Conservation (phyloP, 768 basidiomycete genomes). For the Vararia minispora region DNA sequence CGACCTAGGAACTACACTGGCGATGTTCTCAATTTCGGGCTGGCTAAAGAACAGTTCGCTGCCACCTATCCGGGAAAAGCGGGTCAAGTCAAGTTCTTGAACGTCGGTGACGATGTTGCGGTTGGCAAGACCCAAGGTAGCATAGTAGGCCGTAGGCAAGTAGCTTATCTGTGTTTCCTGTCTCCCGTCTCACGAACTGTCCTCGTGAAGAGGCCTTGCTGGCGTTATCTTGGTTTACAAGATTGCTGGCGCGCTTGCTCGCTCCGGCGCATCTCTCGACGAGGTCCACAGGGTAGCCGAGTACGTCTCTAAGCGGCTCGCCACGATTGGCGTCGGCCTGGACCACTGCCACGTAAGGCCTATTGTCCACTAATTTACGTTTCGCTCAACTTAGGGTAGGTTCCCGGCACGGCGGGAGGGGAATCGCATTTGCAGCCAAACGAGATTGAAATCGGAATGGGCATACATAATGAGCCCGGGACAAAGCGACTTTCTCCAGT, state of each 20-base stretch:
- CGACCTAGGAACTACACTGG: constrained; percentile 74
- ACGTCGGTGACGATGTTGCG: constrained; percentile 86
- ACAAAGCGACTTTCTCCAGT: constrained; percentile 55
- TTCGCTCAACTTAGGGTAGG: constrained; percentile 26
- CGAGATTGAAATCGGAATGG: constrained; percentile 84
- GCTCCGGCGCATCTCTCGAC: constrained; percentile 53
- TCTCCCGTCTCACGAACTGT: background rate
- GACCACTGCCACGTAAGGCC: constrained; percentile 73
- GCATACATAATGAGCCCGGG: constrained; percentile 87
- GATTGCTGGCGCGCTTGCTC: constrained; percentile 75
- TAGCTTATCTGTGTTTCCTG: background rate
- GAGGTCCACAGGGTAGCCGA: constrained; percentile 58
- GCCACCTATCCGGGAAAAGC: constrained; percentile 58
- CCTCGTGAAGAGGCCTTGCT: constrained; percentile 55
- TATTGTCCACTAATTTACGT: background rate
- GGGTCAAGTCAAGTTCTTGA: constrained; percentile 58
- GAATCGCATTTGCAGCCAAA: constrained; percentile 42
- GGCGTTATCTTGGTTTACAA: constrained; percentile 84
- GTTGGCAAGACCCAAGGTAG: constrained; percentile 73
- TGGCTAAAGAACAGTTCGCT: constrained; percentile 78
- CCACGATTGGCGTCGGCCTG: constrained; percentile 76
- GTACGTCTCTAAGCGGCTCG: constrained; percentile 55
- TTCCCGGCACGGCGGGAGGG: constrained; percentile 62
- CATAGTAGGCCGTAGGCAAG: constrained; percentile 73
- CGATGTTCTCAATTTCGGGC: constrained; percentile 84